These are phyloP conservation scores for Isabelozyma rhagii DNA, from an alignment of 805 yeast species.

Conservation along the genomic window DNA sequence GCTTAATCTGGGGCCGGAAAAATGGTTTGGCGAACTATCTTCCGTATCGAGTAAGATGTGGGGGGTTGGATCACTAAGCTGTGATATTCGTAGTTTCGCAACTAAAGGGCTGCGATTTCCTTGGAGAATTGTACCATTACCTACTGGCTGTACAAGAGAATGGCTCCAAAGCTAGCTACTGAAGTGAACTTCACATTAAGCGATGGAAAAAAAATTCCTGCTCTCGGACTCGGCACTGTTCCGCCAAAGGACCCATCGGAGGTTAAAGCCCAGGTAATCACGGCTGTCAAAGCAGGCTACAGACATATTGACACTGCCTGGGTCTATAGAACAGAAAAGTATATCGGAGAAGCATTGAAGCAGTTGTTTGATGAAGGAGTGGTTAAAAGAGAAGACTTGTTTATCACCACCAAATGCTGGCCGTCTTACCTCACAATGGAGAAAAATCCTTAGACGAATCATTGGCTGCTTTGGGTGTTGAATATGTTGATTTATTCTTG, in stretches of 20 bases:
- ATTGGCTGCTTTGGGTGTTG: constrained; percentile 26
- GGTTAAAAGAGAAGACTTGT: constrained; percentile 41
- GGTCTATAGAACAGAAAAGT: constrained; percentile 35
- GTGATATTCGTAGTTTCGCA: too few relatives aligned
- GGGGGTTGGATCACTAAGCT: too few relatives aligned
- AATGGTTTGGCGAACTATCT: too few relatives aligned
- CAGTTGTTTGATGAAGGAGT: constrained; percentile 47
- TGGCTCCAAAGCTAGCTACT: constrained; percentile 22
- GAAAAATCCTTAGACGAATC: constrained; percentile 28
- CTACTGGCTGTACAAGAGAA: background rate
- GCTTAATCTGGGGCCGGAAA: too few relatives aligned
- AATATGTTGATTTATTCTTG: constrained; percentile 34
- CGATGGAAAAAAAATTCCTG: constrained; percentile 14
- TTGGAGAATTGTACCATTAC: too few relatives aligned
- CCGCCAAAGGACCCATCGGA: constrained; percentile 24
- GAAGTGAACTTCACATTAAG: constrained; percentile 39
- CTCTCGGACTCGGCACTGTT: constrained; percentile 13
- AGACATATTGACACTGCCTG: constrained; percentile 43
- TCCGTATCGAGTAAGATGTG: too few relatives aligned
- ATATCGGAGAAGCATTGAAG: constrained; percentile 19
- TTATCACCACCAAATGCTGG: constrained; percentile 20
- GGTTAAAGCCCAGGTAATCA: constrained; percentile 12
- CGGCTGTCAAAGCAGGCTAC: constrained; percentile 29
- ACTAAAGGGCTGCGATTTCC: too few relatives aligned
- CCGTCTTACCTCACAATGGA: constrained; percentile 27